phyloP scores from a whole-genome alignment of 768 basidiomycete genomes.

The Crassisporium funariophilum region DNA sequence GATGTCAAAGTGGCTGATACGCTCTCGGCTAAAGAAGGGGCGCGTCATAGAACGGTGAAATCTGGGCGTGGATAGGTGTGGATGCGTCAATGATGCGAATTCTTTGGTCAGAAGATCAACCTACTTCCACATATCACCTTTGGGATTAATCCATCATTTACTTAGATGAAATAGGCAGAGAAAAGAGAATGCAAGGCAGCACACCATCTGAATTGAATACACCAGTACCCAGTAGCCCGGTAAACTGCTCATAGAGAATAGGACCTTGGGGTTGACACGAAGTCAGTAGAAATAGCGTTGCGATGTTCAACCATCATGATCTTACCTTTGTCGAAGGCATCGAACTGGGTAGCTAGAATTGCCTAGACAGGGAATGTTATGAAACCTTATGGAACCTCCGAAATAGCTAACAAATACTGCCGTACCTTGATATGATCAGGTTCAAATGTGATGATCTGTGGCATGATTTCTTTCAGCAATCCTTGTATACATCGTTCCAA shows the following conservation, averaged over 20 bases:
- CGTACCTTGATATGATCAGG: constrained; percentile 8
- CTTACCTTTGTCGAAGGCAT: constrained; percentile 6
- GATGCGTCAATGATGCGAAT: no score
- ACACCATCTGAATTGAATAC: constrained; percentile 11
- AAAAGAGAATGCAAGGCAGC: background rate
- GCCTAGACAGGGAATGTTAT: no score
- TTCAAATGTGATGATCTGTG: constrained; percentile 9
- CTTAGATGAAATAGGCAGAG: no score
- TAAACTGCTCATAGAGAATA: background rate
- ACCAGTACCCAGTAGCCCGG: constrained; percentile 4
- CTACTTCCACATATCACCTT: constrained; percentile 13
- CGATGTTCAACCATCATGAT: background rate
- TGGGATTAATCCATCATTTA: background rate
- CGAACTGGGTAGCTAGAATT: constrained; percentile 5
- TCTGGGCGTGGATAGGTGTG: no score
- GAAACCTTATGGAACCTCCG: no score
- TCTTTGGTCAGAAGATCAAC: background rate
- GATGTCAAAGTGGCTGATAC: constrained; percentile 9
- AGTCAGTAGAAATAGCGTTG: background rate
- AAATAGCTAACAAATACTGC: no score
- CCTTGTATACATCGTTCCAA: background rate
- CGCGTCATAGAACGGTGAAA: constrained; percentile 16
- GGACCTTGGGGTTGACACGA: background rate
- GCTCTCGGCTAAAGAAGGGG: constrained; percentile 14
- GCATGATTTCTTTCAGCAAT: no score